phyloP scores from a whole-genome alignment of 495 filamentous ascomycete species.

The Tuber microsphaerosporum region DNA sequence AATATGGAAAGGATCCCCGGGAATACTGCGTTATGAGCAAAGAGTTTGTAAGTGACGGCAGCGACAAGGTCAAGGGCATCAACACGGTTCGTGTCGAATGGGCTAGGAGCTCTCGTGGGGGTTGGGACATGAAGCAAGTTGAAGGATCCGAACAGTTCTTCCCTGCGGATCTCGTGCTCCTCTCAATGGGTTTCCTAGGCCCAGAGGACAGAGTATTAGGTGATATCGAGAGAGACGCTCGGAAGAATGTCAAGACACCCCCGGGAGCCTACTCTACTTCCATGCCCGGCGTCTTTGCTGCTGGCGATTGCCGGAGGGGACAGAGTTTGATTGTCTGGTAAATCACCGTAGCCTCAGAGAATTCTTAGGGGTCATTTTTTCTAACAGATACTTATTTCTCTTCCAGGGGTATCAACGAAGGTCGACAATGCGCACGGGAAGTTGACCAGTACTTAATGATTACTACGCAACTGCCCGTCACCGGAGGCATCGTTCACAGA shows the following conservation, averaged over 20 bases:
- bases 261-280: slow-evolving; percentile 86
- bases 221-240: slow-evolving; percentile 80
- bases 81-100: slow-evolving; percentile 97
- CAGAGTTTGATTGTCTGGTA: slow-evolving; percentile 98
- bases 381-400: slow-evolving; percentile 23
- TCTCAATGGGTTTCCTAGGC: slow-evolving; percentile 98
- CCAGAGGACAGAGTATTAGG: slow-evolving; percentile 87
- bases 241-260: slow-evolving; percentile 97
- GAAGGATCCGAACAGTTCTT: slow-evolving; percentile 95
- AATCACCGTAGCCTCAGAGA: slow-evolving; percentile 42
- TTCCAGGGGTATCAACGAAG: slow-evolving; percentile 95
- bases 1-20: slow-evolving; percentile 93
- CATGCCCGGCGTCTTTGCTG: slow-evolving; percentile 82
- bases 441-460: slow-evolving; percentile 83
- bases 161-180: slow-evolving; percentile 89
- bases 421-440: slow-evolving; percentile 86
- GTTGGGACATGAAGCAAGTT: slow-evolving; percentile 99
- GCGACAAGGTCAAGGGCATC: slow-evolving; percentile 86
- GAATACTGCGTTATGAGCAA: slow-evolving; percentile 99
- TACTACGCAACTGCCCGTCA: slow-evolving; percentile 76
- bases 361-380: background rate
- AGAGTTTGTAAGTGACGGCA: slow-evolving; percentile 91
- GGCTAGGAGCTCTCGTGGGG: slow-evolving; percentile 81
- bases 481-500: slow-evolving; percentile 77
- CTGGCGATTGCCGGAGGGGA: slow-evolving; percentile 91